Conservation (phyloP, 2,329 filamentous ascomycete genomes). For the Ophiostoma ips region DNA sequence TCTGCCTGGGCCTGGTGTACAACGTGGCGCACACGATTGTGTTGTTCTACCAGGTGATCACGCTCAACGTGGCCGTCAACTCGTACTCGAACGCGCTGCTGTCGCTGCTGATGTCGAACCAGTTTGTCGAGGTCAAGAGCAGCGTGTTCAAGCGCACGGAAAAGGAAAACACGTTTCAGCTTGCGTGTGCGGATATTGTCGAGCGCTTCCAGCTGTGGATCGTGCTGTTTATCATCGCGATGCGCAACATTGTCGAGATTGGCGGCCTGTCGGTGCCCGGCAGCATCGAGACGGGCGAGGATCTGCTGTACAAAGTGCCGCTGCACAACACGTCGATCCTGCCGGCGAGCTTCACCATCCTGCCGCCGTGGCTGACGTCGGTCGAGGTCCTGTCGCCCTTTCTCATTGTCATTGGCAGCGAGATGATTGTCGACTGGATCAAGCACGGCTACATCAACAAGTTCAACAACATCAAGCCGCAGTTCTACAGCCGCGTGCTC, state of each 20-base stretch:
- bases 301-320: slow-evolving; percentile 40
- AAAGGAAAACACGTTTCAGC: slow-evolving; percentile 92
- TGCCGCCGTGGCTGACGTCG: slow-evolving; percentile 64
- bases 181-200: slow-evolving; percentile 92
- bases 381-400: slow-evolving; percentile 89
- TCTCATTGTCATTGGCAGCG: slow-evolving; percentile 82
- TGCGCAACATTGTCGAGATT: slow-evolving; percentile 92
- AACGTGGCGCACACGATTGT: slow-evolving; percentile 78
- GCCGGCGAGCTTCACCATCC: slow-evolving; percentile 77
- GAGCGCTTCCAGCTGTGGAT: slow-evolving; percentile 96
- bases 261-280: slow-evolving; percentile 59
- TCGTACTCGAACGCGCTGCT: slow-evolving; percentile 94
- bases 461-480: slow-evolving; percentile 93
- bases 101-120: slow-evolving; percentile 86
- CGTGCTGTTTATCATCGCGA: slow-evolving; percentile 90
- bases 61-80: slow-evolving; percentile 94
- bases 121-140: slow-evolving; percentile 97
- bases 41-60: slow-evolving; percentile 94
- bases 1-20: slow-evolving; percentile 72
- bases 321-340: slow-evolving; percentile 60
- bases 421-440: slow-evolving; percentile 92
- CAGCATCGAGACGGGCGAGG: slow-evolving; percentile 23
- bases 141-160: slow-evolving; percentile 98
- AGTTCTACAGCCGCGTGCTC: slow-evolving; percentile 76
- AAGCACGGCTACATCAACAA: slow-evolving; percentile 98